phyloP scores from a whole-genome alignment of 2,329 filamentous ascomycete species.

The Didymella pinodella region DNA sequence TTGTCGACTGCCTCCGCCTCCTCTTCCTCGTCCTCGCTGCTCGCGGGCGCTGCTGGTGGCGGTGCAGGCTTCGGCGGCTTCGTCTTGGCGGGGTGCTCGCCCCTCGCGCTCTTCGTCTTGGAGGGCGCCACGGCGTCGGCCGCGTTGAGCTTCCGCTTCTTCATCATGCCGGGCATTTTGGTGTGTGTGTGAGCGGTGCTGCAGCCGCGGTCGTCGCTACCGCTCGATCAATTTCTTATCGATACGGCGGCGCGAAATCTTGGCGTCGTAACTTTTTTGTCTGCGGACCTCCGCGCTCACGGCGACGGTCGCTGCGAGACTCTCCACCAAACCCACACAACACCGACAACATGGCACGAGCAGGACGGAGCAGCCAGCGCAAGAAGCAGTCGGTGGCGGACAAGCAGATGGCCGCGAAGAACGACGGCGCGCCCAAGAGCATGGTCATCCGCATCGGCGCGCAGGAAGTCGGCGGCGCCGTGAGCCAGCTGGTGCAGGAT shows the following conservation, averaged over 20 bases:
- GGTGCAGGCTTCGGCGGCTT: conserved; percentile 29
- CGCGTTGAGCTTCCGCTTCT: conserved; percentile 54
- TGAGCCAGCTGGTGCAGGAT: conserved; percentile 91
- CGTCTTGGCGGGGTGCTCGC: conserved; percentile 17
- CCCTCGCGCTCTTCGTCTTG: conserved; percentile 12
- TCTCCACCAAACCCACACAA: conserved; percentile 15
- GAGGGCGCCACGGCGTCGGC: conserved; percentile 12
- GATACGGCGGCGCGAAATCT: conserved; percentile 21
- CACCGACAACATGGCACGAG: conserved; percentile 38
- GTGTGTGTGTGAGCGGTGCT: conserved; percentile 5
- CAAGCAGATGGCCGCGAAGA: conserved; percentile 60
- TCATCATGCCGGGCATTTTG: conserved; percentile 53
- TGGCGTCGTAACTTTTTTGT: conserved; percentile 17
- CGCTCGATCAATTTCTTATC: conserved; percentile 21
- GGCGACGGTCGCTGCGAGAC: conserved; percentile 1
- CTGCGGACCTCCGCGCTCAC: conserved; percentile 12
- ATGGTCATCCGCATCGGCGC: conserved; percentile 99
- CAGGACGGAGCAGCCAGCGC: conserved; percentile 37
- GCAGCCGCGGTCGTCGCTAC: conserved; percentile 6
- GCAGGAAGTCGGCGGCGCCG: conserved; percentile 87
- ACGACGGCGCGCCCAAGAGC: conserved; percentile 80
- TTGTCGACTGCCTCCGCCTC: conserved; percentile 20
- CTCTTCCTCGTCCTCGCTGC: conserved; percentile 39
- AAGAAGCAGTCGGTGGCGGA: conserved; percentile 47
- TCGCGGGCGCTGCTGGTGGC: conserved; percentile 34